These are phyloP conservation scores for Bassia scoparia DNA, from an alignment of 148 eudicot species.

Conservation along the genomic window DNA sequence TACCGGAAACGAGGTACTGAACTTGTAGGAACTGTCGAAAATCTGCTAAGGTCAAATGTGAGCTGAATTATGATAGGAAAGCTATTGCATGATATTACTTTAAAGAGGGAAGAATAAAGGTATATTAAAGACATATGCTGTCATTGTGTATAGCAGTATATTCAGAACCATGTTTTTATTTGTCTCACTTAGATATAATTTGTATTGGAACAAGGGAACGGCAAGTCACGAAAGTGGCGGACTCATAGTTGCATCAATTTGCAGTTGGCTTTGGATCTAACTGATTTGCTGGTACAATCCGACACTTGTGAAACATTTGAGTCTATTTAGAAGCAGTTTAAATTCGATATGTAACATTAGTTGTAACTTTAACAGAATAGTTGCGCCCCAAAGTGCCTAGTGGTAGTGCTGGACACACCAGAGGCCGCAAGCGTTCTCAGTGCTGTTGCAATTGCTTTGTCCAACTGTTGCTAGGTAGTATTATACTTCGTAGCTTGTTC, in stretches of 20 bases:
- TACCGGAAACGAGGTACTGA: conserved; percentile 72
- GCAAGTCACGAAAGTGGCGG: conserved; percentile 61
- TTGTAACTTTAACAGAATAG: conserved; percentile 46
- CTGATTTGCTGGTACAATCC: conserved; percentile 71
- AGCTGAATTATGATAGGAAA: conserved; percentile 68
- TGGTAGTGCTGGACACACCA: conserved; percentile 85
- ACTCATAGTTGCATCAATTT: conserved; percentile 57
- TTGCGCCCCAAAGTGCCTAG: conserved; percentile 95
- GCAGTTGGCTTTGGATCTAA: conserved; percentile 87
- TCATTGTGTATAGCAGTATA: conserved; percentile 1
- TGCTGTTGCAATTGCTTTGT: conserved; percentile 93
- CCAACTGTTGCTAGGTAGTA: conserved; percentile 81
- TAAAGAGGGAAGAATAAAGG: conserved; percentile 52
- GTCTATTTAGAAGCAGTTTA: neutral
- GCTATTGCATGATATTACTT: conserved; percentile 76
- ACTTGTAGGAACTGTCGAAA: conserved; percentile 44
- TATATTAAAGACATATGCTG: conserved; percentile 20
- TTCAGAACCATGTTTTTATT: neutral
- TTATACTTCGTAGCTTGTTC: conserved; percentile 3
- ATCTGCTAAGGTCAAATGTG: conserved; percentile 57
- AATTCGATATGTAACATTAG: neutral
- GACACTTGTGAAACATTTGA: conserved; percentile 5
- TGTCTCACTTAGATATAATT: conserved; percentile 8
- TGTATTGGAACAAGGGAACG: conserved; percentile 34
- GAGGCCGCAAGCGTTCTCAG: conserved; percentile 98